phyloP scores from a whole-genome alignment of 345 rosid genomes.

The Eucalyptus marginata region DNA sequence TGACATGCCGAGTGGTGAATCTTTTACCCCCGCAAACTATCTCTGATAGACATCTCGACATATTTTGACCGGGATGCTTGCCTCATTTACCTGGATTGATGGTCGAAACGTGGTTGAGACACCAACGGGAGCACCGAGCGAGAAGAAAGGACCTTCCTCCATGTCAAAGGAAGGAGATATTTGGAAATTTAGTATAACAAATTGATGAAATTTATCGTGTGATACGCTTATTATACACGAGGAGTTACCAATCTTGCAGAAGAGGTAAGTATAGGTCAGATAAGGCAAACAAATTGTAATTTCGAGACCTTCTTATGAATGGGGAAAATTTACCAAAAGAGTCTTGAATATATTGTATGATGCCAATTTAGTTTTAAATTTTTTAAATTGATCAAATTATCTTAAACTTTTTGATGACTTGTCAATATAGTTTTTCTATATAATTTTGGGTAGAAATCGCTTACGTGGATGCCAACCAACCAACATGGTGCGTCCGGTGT shows the following conservation, averaged over 20 bases:
- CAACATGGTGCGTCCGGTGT: accelerated
- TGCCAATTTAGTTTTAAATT: accelerated
- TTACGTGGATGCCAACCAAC: accelerated
- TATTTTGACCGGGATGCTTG: neutral
- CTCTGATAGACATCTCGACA: neutral
- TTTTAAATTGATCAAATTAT: neutral
- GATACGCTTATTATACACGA: neutral
- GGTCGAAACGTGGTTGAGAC: neutral
- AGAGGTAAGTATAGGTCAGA: neutral
- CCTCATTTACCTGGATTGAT: neutral
- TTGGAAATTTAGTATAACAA: neutral
- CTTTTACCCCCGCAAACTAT: neutral
- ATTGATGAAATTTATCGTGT: neutral
- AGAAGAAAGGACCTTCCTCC: neutral
- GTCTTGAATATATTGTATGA: neutral
- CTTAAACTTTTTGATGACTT: neutral
- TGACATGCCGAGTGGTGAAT: neutral
- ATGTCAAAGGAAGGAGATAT: neutral
- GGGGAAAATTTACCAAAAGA: neutral
- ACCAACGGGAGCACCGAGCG: neutral
- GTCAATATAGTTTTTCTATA: too few relatives aligned
- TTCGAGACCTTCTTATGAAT: neutral
- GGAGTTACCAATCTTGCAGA: neutral
- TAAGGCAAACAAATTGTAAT: neutral
- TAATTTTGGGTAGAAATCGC: neutral